phyloP scores from a whole-genome alignment of 257 asterid genomes.

The Misopates orontium region DNA sequence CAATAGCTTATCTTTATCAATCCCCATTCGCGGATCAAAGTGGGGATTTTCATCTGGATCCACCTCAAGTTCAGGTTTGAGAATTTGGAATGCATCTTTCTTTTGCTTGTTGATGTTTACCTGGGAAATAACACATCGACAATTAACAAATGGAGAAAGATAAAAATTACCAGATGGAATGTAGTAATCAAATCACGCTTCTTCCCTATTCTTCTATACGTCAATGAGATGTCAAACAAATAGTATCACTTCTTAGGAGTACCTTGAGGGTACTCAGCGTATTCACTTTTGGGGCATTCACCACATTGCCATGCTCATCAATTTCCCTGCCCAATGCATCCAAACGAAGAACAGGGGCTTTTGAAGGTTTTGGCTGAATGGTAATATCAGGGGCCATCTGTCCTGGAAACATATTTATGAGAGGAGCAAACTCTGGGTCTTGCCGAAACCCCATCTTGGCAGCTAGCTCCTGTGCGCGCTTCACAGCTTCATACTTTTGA shows the following conservation, averaged over 20 bases:
- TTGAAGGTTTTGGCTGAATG: slow-evolving; percentile 84
- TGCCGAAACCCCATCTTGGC: slow-evolving; percentile 91
- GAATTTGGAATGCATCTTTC: slow-evolving; percentile 93
- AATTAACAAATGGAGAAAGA: neutral
- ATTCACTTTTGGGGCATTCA: slow-evolving; percentile 72
- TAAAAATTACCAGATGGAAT: neutral
- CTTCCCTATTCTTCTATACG: neutral
- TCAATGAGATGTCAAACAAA: neutral
- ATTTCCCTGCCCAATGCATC: slow-evolving; percentile 95
- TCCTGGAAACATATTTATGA: slow-evolving; percentile 87
- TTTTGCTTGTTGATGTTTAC: slow-evolving; percentile 96
- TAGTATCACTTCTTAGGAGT: neutral
- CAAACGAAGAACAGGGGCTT: slow-evolving; percentile 89
- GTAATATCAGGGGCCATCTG: slow-evolving; percentile 74
- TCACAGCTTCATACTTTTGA: slow-evolving; percentile 74
- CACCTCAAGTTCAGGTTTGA: slow-evolving; percentile 91
- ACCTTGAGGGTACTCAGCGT: slow-evolving; percentile 94
- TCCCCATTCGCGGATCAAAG: slow-evolving; percentile 90
- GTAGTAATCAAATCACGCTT: neutral
- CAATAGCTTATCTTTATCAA: slow-evolving; percentile 75
- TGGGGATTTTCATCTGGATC: slow-evolving; percentile 86
- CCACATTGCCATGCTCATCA: slow-evolving; percentile 90
- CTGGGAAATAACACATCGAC: slow-evolving; percentile 33
- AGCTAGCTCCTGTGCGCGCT: slow-evolving; percentile 91
- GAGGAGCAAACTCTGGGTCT: slow-evolving; percentile 89